Base-by-base conservation (phyloP, 2,329 filamentous ascomycete genomes). In the Tothia fuscella region DNA sequence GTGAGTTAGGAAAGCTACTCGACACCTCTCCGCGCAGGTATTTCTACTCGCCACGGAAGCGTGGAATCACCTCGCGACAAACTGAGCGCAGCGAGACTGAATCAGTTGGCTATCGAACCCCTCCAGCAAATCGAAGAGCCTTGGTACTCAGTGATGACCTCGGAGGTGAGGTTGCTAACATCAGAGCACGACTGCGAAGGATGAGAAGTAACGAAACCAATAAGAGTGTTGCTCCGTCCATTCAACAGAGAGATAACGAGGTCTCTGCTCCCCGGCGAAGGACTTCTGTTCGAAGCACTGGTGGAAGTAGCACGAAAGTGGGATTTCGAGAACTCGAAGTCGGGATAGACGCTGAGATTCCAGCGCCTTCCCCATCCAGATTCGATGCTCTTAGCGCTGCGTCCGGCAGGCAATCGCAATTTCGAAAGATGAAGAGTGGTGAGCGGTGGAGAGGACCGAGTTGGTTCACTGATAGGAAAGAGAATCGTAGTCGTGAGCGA, bases 1-100 rank as follows among this genome's bases (percentile, higher is more conserved):
- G 62, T 41, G 55, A 64, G 14, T 47, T 70, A 3, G 56, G 58
- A 4, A 50, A 62, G 29, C 54, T 57, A 1, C 50, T 70, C 4
- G 63, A 69, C 24, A 51, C 56, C 5, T 67, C 63, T 14, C 66
- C 66, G 5, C 58, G 67, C 9, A 68, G 64, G 47, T 57, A 63
- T 32, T 26, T 32, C 20, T 41, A 41, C 13, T 31, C 43, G 41
- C 33, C 37, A 29, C 38, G 39, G 30, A 10, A 20, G 34, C 32
- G 28, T 30, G 21, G 40, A 28, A 40, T 42, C 22, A 34, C 35
- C 10, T 9, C 29, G n/a, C 37, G 20, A 49, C 45, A 16, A 22
- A 19, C 9, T n/a, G 21, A 29, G 28, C 17, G 22, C 3, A 29
- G 14, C 30, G 19, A 13, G 14, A 26, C 3, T 49, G 52, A 16